phyloP scores from a whole-genome alignment of 257 asterid species.

The Solanum infundibuliforme region DNA sequence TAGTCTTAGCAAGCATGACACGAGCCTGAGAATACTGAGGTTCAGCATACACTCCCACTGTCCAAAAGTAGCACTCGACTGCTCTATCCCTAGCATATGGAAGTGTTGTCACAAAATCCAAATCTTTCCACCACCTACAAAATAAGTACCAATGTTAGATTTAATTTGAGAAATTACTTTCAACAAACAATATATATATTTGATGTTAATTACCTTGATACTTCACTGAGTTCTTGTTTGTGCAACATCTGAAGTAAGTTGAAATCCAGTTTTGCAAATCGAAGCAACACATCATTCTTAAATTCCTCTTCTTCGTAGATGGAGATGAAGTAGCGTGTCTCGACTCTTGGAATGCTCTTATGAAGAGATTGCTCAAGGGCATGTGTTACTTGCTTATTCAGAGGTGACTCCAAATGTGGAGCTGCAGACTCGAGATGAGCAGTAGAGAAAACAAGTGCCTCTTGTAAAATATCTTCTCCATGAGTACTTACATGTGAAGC shows the following conservation, averaged over 20 bases:
- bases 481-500: constrained; percentile 28
- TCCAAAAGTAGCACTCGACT: background rate
- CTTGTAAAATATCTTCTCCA: constrained; percentile 23
- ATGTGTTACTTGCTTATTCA: constrained; percentile 13
- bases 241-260: constrained; percentile 21
- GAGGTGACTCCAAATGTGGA: background rate
- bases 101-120: background rate
- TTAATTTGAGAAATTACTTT: background rate
- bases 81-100: background rate
- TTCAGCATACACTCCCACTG: background rate
- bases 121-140: background rate
- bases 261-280: constrained; percentile 23
- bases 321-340: constrained; percentile 12
- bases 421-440: constrained; percentile 5
- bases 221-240: constrained; percentile 15
- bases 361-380: constrained; percentile 22
- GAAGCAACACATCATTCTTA: constrained; percentile 7
- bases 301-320: constrained; percentile 13
- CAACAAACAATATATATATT: too few relatives aligned
- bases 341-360: constrained; percentile 17
- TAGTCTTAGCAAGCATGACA: background rate
- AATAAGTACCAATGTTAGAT: background rate
- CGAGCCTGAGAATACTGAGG: background rate
- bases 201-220: constrained; percentile 11
- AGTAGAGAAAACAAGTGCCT: constrained; percentile 8